Base-by-base conservation (phyloP, 306 rosid genomes). In the Abrus pulchellus region DNA sequence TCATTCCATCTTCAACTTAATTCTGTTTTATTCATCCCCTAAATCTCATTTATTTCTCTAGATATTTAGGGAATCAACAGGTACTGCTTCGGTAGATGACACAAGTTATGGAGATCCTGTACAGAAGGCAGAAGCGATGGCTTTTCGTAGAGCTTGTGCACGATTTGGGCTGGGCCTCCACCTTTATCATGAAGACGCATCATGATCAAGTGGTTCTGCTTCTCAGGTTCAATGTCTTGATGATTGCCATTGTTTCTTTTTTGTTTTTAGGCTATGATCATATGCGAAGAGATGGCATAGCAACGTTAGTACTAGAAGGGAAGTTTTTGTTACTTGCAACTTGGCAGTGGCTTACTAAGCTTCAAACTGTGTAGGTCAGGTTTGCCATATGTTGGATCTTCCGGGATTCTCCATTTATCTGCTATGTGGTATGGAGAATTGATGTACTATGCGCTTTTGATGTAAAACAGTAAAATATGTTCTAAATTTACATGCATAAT, bases 71-170 rank as follows among this genome's bases (percentile, higher is more conserved):
- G 94, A 91, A 75, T 93, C 98, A 0, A 87, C 89, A 1, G 98
- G 98, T 13, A 91, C 94, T 87, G 98, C 98, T 76, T 75, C 90
- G 14, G 49, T 86, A 20, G 87, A 76, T 62, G 97, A 91, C 80
- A 91, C 92, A 9, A 74, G 85, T 77, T 91, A 85, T 85, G 98
- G 98, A 83, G 97, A 93, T 86, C 97, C 98, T 27, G 86, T 93
- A 1, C 94, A 91, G 80, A 93, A 91, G 82, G 98, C 97, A n/a
- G 98, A 91, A 86, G 92, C 97, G 56, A 93, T 92, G 97, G 98
- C 97, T 78, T 91, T 93, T 79, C 91, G 98, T 55, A 90, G 98
- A 65, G 98, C 97, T 84, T 93, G 98, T 89, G 97, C 97, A 3
- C 98, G 92, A 55, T 81, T 91, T 68, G 97, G 97, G 3, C 88